phyloP scores from a whole-genome alignment of 768 basidiomycete species.

The Tricholoma sp. region DNA sequence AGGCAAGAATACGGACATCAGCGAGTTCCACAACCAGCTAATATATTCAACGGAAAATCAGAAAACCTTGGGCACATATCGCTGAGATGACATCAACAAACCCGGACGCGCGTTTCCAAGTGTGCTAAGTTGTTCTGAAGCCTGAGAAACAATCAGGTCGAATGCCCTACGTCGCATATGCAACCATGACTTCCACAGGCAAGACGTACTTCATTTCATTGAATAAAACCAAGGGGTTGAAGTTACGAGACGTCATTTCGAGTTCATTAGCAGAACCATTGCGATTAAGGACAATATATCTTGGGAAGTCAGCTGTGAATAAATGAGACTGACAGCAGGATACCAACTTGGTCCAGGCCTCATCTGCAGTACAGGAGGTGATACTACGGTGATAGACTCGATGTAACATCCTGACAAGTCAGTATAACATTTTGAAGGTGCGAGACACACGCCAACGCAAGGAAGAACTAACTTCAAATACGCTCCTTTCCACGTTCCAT shows the following conservation, averaged over 20 bases:
- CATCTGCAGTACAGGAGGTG: constrained; percentile 70
- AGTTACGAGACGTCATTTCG: constrained; percentile 61
- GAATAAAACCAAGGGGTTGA: constrained; percentile 62
- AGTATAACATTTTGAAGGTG: constrained; percentile 8
- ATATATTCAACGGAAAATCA: constrained; percentile 3
- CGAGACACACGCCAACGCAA: constrained; percentile 3
- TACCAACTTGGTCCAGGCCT: constrained; percentile 76
- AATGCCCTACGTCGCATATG: not conserved
- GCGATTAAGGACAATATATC: constrained; percentile 72
- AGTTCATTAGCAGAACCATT: constrained; percentile 72
- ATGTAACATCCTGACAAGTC: constrained; percentile 44
- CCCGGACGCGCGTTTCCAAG: constrained; percentile 61
- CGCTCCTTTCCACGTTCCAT: constrained; percentile 55
- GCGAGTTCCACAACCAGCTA: constrained; percentile 66
- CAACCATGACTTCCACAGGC: not conserved
- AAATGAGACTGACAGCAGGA: constrained; percentile 10
- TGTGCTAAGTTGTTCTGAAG: constrained; percentile 64
- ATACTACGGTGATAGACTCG: constrained; percentile 65
- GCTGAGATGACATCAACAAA: constrained; percentile 27
- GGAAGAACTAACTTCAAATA: constrained; percentile 53
- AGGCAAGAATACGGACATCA: constrained; percentile 68
- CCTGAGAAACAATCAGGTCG: constrained; percentile 29
- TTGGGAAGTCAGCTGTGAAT: constrained; percentile 21
- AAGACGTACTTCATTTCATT: constrained; percentile 69
- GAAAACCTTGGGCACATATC: not conserved